Base-by-base conservation (phyloP, 2,329 filamentous ascomycete species). In the Mollisia scopiformis region DNA sequence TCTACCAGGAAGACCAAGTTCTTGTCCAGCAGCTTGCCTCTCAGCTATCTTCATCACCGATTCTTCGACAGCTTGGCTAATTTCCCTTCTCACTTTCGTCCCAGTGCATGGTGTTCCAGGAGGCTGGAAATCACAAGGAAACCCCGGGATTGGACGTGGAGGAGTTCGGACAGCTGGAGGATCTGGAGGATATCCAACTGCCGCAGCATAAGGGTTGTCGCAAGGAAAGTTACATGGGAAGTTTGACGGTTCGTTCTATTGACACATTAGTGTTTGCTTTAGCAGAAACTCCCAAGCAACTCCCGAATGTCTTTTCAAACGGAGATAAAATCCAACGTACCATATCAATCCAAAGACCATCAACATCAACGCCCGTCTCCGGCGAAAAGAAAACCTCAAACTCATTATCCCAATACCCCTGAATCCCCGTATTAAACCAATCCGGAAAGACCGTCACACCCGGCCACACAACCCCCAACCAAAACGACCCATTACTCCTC, bases 261-360 rank as follows among this genome's bases (percentile, higher is more conserved):
- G n/a, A n/a, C n/a, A n/a, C n/a, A n/a, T n/a, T n/a, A n/a, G n/a
- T n/a, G n/a, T n/a, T n/a, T n/a, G n/a, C n/a, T n/a, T n/a, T n/a
- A n/a, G n/a, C n/a, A n/a, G n/a, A n/a, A n/a, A n/a, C n/a, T n/a
- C n/a, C n/a, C n/a, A n/a, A n/a, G n/a, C n/a, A n/a, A n/a, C n/a
- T n/a, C n/a, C n/a, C n/a, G n/a, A n/a, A n/a, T n/a, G n/a, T n/a
- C n/a, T n/a, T n/a, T n/a, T n/a, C n/a, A n/a, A n/a, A n/a, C n/a
- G n/a, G n/a, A n/a, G n/a, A n/a, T n/a, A n/a, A n/a, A n/a, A n/a
- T n/a, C n/a, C n/a, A n/a, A n/a, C n/a, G n/a, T n/a, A n/a, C n/a
- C 83, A 89, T 85, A 67, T 92, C 89, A 66, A 91, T 91, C 88
- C 90, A 93, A 1, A 94, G 78, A 1, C 84, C 91, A 63, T 94